Conservation (phyloP, 352 stramenopile species). For the Thalassiosira delicatula region DNA sequence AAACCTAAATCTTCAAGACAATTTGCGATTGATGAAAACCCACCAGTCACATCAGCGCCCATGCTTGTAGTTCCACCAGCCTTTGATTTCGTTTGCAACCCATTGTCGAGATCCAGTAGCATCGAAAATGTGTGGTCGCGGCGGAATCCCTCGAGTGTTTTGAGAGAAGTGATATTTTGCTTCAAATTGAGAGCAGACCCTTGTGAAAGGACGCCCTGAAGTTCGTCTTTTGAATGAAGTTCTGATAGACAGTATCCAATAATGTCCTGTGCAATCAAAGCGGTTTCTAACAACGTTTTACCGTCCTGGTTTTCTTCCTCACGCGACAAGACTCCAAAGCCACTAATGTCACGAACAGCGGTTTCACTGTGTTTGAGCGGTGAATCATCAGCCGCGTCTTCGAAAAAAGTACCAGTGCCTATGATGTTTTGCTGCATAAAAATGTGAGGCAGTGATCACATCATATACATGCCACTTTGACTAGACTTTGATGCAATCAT, state of each 20-base stretch:
- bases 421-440: slow-evolving; percentile 65
- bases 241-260: slow-evolving; percentile 64
- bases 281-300: slow-evolving; percentile 53
- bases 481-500: no score
- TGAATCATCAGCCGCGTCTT: slow-evolving; percentile 36
- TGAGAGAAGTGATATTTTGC: slow-evolving; percentile 58
- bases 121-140: slow-evolving; percentile 48
- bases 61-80: background rate
- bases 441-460: no score
- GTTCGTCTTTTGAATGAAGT: slow-evolving; percentile 69
- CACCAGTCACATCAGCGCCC: slow-evolving; percentile 5
- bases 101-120: slow-evolving; percentile 53
- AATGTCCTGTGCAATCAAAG: slow-evolving; percentile 63
- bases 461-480: no score
- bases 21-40: slow-evolving; percentile 39
- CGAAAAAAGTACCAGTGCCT: slow-evolving; percentile 63
- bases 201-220: slow-evolving; percentile 68
- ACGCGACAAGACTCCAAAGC: slow-evolving; percentile 57
- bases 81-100: slow-evolving; percentile 26
- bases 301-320: slow-evolving; percentile 9
- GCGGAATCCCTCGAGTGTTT: slow-evolving; percentile 27
- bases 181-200: slow-evolving; percentile 68
- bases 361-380: background rate
- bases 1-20: slow-evolving; percentile 73
- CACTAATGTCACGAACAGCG: slow-evolving; percentile 56